Conservation (phyloP, 208 protist genomes). For the Leishmania major region DNA sequence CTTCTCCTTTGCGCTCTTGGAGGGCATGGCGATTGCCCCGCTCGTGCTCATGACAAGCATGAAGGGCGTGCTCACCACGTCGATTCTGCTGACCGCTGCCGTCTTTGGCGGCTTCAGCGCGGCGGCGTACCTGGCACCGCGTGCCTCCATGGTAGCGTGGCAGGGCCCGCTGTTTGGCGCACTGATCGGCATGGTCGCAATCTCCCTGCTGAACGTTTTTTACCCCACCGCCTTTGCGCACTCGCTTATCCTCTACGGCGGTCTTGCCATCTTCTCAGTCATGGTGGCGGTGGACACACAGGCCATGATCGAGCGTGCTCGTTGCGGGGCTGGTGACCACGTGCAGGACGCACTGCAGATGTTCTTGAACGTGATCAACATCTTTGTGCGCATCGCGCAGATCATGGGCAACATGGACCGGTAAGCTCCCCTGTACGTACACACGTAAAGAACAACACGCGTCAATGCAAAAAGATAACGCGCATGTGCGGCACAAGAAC, state of each 20-base stretch:
- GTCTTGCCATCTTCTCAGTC: slow-evolving; percentile 84
- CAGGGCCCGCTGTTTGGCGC: slow-evolving; percentile 87
- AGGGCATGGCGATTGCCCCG: slow-evolving; percentile 85
- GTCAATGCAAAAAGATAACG: background rate
- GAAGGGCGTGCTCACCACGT: slow-evolving; percentile 84
- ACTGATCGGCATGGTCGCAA: slow-evolving; percentile 83
- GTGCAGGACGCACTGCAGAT: slow-evolving; percentile 85
- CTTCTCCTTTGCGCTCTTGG: slow-evolving; percentile 78
- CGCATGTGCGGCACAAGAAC: background rate
- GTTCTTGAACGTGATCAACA: slow-evolving; percentile 90
- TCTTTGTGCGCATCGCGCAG: slow-evolving; percentile 88
- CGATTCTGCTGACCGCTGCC: slow-evolving; percentile 78
- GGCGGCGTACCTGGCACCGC: slow-evolving; percentile 78
- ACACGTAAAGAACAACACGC: background rate
- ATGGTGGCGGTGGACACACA: slow-evolving; percentile 86
- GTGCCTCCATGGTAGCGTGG: slow-evolving; percentile 78
- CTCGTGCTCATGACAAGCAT: slow-evolving; percentile 70
- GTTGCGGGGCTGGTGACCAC: slow-evolving; percentile 80
- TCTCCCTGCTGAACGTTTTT: slow-evolving; percentile 87
- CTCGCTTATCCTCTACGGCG: slow-evolving; percentile 88
- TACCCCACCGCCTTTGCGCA: slow-evolving; percentile 86
- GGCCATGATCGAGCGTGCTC: slow-evolving; percentile 90
- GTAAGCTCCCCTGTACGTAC: slow-evolving; percentile 9
- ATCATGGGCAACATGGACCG: slow-evolving; percentile 71
- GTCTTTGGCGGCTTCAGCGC: slow-evolving; percentile 89